Percentiles rank a stretch among this genome's conserved stretches.
Conservation (phyloP, 495 filamentous ascomycete species). For the Lentithecium fluviatile region DNA sequence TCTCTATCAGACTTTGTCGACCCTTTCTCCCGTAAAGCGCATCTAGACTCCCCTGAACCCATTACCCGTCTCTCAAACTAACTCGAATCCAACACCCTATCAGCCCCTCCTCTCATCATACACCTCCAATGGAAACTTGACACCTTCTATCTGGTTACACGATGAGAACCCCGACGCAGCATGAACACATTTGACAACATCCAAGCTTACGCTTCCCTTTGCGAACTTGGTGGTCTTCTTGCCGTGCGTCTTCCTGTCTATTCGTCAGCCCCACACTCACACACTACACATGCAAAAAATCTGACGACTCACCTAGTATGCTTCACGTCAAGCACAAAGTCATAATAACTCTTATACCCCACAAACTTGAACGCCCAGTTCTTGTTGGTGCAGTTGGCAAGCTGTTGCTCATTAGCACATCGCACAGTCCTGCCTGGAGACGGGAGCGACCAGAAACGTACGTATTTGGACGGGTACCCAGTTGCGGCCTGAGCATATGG, state of each 20-base stretch:
- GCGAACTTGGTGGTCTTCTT: background rate
- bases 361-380: slow-evolving; percentile 2
- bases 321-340: slow-evolving; percentile 12
- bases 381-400: background rate
- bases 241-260: background rate
- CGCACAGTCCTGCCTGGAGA: background rate
- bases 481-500: background rate
- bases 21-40: no score
- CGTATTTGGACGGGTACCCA: background rate
- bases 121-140: background rate
- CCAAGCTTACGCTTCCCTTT: background rate
- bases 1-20: no score
- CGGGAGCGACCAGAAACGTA: background rate
- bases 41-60: no score
- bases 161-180: slow-evolving; percentile 4
- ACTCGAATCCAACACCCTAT: no score
- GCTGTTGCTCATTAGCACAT: background rate
- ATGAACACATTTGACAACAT: slow-evolving; percentile 1
- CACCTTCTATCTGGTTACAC: background rate
- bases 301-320: slow-evolving; percentile 8
- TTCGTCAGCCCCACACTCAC: no score
- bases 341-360: background rate
- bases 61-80: no score
- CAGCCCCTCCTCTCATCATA: slow-evolving; percentile 2
- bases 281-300: background rate